phyloP scores from a whole-genome alignment of 768 basidiomycete genomes.

The Jaapia argillacea region DNA sequence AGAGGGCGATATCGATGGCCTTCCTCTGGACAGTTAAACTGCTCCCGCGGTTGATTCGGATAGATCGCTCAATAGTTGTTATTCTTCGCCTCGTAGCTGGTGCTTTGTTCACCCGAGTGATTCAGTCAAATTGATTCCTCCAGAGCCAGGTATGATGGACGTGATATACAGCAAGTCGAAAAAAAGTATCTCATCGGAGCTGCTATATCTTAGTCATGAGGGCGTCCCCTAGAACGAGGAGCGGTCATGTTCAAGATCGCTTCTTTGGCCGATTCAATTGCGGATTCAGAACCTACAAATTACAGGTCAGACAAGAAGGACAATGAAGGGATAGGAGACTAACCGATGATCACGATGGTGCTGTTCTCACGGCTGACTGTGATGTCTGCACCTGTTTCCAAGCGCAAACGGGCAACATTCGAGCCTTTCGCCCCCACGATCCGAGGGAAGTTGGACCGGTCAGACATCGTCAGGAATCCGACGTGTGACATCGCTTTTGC shows the following conservation, averaged over 20 bases:
- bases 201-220: neutral
- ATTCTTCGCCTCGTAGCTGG: no score
- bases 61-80: no score
- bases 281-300: constrained; percentile 50
- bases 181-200: no score
- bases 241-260: constrained; percentile 53
- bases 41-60: no score
- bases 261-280: constrained; percentile 65
- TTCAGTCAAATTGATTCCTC: no score
- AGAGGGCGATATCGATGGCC: constrained; percentile 11
- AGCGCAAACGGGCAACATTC: constrained; percentile 80
- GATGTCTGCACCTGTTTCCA: constrained; percentile 88
- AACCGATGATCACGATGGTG: constrained; percentile 82
- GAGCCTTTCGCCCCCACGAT: constrained; percentile 90
- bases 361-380: constrained; percentile 83
- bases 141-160: no score
- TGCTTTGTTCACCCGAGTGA: no score
- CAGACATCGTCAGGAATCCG: constrained; percentile 76
- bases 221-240: neutral
- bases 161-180: no score
- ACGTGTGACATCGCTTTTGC: constrained; percentile 69
- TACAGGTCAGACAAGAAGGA: constrained; percentile 3
- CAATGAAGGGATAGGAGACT: constrained; percentile 15
- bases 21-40: constrained; percentile 3
- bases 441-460: constrained; percentile 81